Conservation (phyloP, 768 basidiomycete species). For the Amanita subjunquillea region DNA sequence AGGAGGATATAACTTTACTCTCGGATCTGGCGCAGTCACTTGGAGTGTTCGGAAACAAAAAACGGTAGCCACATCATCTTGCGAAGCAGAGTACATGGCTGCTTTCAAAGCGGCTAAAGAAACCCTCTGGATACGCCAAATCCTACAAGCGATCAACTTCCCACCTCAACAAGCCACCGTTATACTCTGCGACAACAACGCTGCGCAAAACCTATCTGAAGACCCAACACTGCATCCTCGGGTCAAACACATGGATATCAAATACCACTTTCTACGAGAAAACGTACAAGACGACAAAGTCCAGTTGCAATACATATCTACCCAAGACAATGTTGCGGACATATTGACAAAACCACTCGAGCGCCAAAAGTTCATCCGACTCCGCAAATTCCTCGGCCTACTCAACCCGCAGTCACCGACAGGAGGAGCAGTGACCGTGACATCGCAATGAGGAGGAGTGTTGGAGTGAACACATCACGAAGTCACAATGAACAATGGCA, state of each 20-base stretch:
- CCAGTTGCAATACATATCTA: slow-evolving; percentile 17
- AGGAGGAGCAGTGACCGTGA: slow-evolving; percentile 9
- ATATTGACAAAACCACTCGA: slow-evolving; percentile 29
- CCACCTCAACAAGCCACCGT: slow-evolving; percentile 1
- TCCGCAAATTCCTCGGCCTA: slow-evolving; percentile 12
- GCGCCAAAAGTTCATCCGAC: slow-evolving; percentile 7
- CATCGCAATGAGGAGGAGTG: slow-evolving; percentile 21
- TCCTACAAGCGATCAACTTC: not conserved
- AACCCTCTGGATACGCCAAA: not conserved
- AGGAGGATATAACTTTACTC: no score
- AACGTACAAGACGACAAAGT: slow-evolving; percentile 16
- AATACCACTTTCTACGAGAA: slow-evolving; percentile 27
- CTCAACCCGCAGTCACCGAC: not conserved
- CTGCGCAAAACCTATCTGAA: slow-evolving; percentile 20
- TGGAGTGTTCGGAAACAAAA: no score
- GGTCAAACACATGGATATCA: slow-evolving; percentile 33
- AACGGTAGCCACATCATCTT: no score
- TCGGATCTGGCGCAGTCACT: no score
- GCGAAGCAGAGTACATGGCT: not conserved
- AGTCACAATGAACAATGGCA: no score
- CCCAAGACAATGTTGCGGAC: slow-evolving; percentile 24
- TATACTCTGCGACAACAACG: no score
- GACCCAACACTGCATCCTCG: slow-evolving; percentile 24
- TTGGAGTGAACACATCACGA: no score
- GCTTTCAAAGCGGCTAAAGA: not conserved